A percentile compares a stretch with the other conserved stretches of the same genome.
Evolutionary conservation across 495 filamentous ascomycete species (phyloP).

Genomic region (Neurospora sp.): DNA sequence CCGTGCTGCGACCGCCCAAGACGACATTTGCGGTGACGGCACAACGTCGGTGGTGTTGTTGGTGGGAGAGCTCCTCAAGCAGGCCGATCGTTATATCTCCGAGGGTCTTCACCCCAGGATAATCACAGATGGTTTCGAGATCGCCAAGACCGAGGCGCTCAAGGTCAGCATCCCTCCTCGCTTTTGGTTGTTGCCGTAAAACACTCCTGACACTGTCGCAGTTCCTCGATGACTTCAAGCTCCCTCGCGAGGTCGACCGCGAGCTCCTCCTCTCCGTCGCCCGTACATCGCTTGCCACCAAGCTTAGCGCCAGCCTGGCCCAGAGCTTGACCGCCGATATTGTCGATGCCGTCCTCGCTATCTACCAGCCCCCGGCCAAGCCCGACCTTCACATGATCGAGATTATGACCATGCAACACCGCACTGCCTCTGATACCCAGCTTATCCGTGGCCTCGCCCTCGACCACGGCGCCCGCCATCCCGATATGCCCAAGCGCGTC

Average conservation of each 20-base stretch:
- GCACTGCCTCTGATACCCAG: constrained; percentile 89
- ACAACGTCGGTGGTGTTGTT: constrained; percentile 93
- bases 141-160: constrained; percentile 84
- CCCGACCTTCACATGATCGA: constrained; percentile 98
- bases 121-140: constrained; percentile 96
- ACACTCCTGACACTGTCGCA: constrained; percentile 28
- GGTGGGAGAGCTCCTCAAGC: constrained; percentile 95
- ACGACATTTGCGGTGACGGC: constrained; percentile 96
- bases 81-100: constrained; percentile 86
- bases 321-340: constrained; percentile 87
- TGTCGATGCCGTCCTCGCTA: constrained; percentile 89
- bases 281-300: constrained; percentile 88
- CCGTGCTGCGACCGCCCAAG: constrained; percentile 91
- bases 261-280: constrained; percentile 92
- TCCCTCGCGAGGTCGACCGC: constrained; percentile 74
- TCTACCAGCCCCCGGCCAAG: constrained; percentile 81
- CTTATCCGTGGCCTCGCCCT: constrained; percentile 87
- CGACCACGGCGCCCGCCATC: constrained; percentile 93
- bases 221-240: constrained; percentile 94
- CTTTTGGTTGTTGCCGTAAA: background rate
- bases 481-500: constrained; percentile 94
- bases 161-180: constrained; percentile 46
- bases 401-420: constrained; percentile 99
- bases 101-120: constrained; percentile 94
- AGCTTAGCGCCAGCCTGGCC: constrained; percentile 79